phyloP scores from a whole-genome alignment of 768 basidiomycete genomes.

The Amanita subjunquillea region DNA sequence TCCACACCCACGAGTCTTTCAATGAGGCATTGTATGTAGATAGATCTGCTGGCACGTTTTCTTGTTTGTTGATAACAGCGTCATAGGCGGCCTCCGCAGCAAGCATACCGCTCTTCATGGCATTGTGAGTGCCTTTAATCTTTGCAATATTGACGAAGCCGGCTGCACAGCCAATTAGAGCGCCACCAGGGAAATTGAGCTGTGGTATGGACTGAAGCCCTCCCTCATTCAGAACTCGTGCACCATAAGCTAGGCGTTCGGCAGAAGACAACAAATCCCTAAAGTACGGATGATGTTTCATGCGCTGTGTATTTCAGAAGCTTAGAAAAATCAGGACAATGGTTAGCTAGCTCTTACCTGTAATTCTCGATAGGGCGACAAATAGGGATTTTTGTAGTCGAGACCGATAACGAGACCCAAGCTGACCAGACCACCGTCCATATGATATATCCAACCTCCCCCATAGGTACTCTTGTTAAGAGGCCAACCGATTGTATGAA shows the following conservation, averaged over 20 bases:
- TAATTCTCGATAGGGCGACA: slow-evolving; percentile 87
- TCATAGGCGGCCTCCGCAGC: slow-evolving; percentile 84
- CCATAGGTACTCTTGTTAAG: slow-evolving; percentile 78
- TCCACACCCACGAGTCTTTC: slow-evolving; percentile 73
- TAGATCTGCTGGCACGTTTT: slow-evolving; percentile 42
- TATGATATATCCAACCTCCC: slow-evolving; percentile 93
- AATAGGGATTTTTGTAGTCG: slow-evolving; percentile 90
- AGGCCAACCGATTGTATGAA: slow-evolving; percentile 95
- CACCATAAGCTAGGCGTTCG: slow-evolving; percentile 82
- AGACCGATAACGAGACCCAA: slow-evolving; percentile 88
- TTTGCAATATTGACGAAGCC: slow-evolving; percentile 96
- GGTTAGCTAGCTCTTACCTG: slow-evolving; percentile 44
- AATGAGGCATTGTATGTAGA: slow-evolving; percentile 60
- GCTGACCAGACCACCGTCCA: slow-evolving; percentile 84
- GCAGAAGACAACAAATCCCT: slow-evolving; percentile 64
- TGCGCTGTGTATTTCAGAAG: slow-evolving; percentile 25
- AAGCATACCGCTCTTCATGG: slow-evolving; percentile 98
- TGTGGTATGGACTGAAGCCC: slow-evolving; percentile 85
- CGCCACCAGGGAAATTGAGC: slow-evolving; percentile 87
- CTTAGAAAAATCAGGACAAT: not conserved
- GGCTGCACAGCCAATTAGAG: slow-evolving; percentile 89
- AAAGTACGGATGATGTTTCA: slow-evolving; percentile 97
- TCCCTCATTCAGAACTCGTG: slow-evolving; percentile 84
- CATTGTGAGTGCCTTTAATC: slow-evolving; percentile 98
- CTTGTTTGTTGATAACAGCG: slow-evolving; percentile 27